Evolutionary conservation across 805 yeast genomes (phyloP).

Genomic region (Dipodascus geniculatus): DNA sequence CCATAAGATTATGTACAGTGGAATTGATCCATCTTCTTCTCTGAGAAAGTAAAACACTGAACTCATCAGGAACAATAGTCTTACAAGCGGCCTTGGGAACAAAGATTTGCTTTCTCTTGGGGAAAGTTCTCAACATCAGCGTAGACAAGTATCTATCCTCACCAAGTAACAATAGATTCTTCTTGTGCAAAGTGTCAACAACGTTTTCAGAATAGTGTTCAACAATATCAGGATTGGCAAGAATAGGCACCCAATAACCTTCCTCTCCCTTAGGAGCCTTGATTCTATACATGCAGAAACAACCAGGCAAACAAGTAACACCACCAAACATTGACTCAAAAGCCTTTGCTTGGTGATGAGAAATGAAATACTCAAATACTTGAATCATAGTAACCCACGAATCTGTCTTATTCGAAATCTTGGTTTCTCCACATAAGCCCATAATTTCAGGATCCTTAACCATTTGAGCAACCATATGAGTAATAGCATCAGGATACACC

Average conservation of each 20-base stretch:
- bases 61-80: slow-evolving; percentile 75
- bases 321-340: slow-evolving; percentile 90
- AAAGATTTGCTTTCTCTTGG: slow-evolving; percentile 77
- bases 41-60: slow-evolving; percentile 73
- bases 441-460: slow-evolving; percentile 74
- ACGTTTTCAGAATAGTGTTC: slow-evolving; percentile 83
- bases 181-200: slow-evolving; percentile 72
- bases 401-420: slow-evolving; percentile 69
- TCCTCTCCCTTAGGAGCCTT: slow-evolving; percentile 74
- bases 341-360: slow-evolving; percentile 90
- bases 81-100: slow-evolving; percentile 89
- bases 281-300: slow-evolving; percentile 87
- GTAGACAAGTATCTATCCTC: slow-evolving; percentile 85
- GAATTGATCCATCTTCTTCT: slow-evolving; percentile 97
- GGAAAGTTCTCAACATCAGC: slow-evolving; percentile 80
- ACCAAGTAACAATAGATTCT: slow-evolving; percentile 75
- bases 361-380: slow-evolving; percentile 87
- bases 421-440: slow-evolving; percentile 95
- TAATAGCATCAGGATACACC: slow-evolving; percentile 73
- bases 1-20: slow-evolving; percentile 88
- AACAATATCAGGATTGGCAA: slow-evolving; percentile 89
- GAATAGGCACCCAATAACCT: slow-evolving; percentile 85
- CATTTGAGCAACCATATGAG: slow-evolving; percentile 84
- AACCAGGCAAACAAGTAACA: slow-evolving; percentile 93
- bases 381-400: slow-evolving; percentile 92